These are phyloP conservation scores for Pilasporangium apinafurcum DNA, from an alignment of 352 stramenopile genomes.

Conservation along the genomic window DNA sequence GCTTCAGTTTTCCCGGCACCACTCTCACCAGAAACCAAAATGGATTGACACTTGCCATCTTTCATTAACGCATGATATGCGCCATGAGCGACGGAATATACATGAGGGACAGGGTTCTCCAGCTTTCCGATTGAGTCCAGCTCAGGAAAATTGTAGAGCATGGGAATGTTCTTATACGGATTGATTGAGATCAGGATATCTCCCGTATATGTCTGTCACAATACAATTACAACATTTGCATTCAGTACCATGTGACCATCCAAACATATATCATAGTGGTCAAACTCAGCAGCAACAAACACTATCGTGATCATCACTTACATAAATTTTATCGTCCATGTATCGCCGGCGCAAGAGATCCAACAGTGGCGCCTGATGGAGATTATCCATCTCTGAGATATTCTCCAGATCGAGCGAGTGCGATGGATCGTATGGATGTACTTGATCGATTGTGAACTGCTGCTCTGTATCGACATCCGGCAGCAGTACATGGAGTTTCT, in stretches of 20 bases:
- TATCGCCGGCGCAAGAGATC: conserved; percentile 85
- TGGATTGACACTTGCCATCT: conserved; percentile 80
- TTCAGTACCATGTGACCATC: too few species aligned
- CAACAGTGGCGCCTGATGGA: conserved; percentile 89
- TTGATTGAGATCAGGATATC: conserved; percentile 97
- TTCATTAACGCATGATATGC: conserved; percentile 78
- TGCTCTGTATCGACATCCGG: conserved; percentile 78
- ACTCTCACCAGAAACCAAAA: conserved; percentile 83
- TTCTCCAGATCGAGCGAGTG: conserved; percentile 87
- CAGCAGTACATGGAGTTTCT: conserved; percentile 78
- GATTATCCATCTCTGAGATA: conserved; percentile 92
- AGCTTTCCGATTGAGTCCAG: conserved; percentile 83
- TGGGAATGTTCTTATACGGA: conserved; percentile 93
- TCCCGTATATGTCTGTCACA: conserved; percentile 84
- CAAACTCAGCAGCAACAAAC: neutral
- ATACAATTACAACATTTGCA: neutral
- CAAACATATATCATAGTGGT: neutral
- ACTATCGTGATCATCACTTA: conserved; percentile 9
- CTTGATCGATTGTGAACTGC: conserved; percentile 69
- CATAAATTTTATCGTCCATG: conserved; percentile 91
- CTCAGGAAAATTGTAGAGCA: conserved; percentile 89
- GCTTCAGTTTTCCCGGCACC: conserved; percentile 86
- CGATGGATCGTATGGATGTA: conserved; percentile 88
- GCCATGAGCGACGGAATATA: conserved; percentile 80
- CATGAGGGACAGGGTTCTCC: conserved; percentile 81